Evolutionary conservation across 2,329 filamentous ascomycete genomes (phyloP).

Genomic region (Canariomyces notabilis): DNA sequence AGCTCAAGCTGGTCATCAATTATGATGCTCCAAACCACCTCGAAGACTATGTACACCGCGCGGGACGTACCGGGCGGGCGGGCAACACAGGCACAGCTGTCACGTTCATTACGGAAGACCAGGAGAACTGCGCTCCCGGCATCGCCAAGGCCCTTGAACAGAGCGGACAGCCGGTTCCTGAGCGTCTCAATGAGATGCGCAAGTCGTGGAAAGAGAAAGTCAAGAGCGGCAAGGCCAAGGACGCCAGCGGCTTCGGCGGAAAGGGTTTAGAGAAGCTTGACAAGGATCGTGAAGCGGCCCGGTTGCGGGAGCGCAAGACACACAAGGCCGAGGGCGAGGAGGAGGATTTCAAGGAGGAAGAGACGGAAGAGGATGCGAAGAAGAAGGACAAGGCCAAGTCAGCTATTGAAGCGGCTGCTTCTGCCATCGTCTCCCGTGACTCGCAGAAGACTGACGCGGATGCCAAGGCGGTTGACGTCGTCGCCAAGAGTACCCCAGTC

Average conservation of each 20-base stretch:
- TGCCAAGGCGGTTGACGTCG: slow-evolving; percentile 28
- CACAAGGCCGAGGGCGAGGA: slow-evolving; percentile 83
- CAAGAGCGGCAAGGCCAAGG: slow-evolving; percentile 86
- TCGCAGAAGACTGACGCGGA: slow-evolving; percentile 41
- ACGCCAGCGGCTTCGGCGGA: slow-evolving; percentile 85
- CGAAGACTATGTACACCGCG: slow-evolving; percentile 94
- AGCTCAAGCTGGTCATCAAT: slow-evolving; percentile 92
- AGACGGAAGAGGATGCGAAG: slow-evolving; percentile 62
- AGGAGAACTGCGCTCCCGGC: slow-evolving; percentile 84
- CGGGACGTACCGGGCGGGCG: slow-evolving; percentile 87
- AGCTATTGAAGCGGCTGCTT: slow-evolving; percentile 58
- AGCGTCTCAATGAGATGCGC: slow-evolving; percentile 59
- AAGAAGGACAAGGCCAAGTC: slow-evolving; percentile 65
- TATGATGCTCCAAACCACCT: slow-evolving; percentile 91
- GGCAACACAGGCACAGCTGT: slow-evolving; percentile 93
- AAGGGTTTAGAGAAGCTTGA: slow-evolving; percentile 91
- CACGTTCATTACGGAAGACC: slow-evolving; percentile 86
- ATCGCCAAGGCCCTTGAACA: slow-evolving; percentile 90
- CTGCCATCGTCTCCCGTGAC: slow-evolving; percentile 51
- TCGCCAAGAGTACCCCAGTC: slow-evolving; percentile 40
- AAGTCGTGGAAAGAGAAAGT: slow-evolving; percentile 82
- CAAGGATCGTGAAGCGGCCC: slow-evolving; percentile 81
- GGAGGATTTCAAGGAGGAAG: slow-evolving; percentile 73
- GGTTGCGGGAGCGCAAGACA: slow-evolving; percentile 78
- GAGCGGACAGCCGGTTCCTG: slow-evolving; percentile 78